These are phyloP conservation scores for Takashimella koratensis DNA, from an alignment of 1,284 basidiomycete species.

Conservation along the genomic window DNA sequence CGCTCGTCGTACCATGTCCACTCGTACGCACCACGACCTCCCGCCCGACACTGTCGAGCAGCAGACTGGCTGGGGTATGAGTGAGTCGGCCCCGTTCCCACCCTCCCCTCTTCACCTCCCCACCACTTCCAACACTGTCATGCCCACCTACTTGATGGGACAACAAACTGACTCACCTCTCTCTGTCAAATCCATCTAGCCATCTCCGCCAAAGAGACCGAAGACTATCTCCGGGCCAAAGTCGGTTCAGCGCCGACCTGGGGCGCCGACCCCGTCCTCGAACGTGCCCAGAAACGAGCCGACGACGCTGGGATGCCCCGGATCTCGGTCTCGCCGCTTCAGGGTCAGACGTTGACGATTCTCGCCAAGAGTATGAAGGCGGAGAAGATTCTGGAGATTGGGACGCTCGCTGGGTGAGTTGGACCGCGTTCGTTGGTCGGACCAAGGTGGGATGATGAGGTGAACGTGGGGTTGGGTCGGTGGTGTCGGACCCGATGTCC, in stretches of 20 bases:
- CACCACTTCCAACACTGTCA: background rate
- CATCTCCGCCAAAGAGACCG: background rate
- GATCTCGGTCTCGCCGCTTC: constrained; percentile 31
- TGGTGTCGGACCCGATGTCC: no score
- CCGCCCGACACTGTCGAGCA: background rate
- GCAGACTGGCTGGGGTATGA: background rate
- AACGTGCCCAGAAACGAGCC: constrained; percentile 16
- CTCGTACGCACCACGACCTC: background rate
- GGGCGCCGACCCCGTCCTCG: constrained; percentile 17
- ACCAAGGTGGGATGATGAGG: no score
- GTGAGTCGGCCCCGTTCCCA: background rate
- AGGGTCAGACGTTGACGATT: constrained; percentile 41
- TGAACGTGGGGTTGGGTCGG: no score
- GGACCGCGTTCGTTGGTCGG: no score
- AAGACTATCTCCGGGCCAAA: background rate
- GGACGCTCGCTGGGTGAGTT: constrained; percentile 40
- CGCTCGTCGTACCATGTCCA: no score
- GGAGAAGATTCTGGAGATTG: constrained; percentile 39
- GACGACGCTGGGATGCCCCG: constrained; percentile 30
- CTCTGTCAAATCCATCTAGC: background rate
- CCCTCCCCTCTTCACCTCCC: background rate
- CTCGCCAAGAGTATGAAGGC: constrained; percentile 30
- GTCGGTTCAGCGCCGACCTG: background rate
- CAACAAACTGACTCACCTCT: background rate
- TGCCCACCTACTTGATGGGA: background rate